Percentiles rank a stretch among this genome's conserved stretches.
These are phyloP conservation scores for Hyphopichia burtonii DNA, from an alignment of 1,139 yeast species.

Conservation along the genomic window DNA sequence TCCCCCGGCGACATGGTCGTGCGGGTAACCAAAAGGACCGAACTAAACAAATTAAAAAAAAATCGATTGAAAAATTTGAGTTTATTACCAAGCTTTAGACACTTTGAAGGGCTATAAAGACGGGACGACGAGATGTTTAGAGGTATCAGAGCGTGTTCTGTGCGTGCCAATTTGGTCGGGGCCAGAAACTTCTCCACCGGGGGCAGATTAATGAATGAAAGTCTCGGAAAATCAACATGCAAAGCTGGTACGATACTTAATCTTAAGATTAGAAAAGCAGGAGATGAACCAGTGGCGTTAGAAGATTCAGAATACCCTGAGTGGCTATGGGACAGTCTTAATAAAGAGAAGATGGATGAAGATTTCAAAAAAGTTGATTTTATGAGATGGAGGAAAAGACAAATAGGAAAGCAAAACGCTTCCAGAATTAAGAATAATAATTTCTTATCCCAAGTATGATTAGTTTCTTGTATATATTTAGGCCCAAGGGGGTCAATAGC, in stretches of 20 bases:
- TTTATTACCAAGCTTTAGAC: too few relatives aligned
- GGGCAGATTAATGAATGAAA: not conserved
- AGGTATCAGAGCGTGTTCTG: not conserved
- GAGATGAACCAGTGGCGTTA: slow-evolving; percentile 86
- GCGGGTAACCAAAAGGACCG: too few relatives aligned
- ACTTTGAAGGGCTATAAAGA: too few relatives aligned
- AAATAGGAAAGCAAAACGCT: slow-evolving; percentile 65
- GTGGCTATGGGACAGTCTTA: slow-evolving; percentile 92
- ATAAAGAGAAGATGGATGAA: slow-evolving; percentile 53
- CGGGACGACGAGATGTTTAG: not conserved
- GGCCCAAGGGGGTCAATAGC: not conserved
- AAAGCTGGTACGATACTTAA: slow-evolving; percentile 80
- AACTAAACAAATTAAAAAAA: too few relatives aligned
- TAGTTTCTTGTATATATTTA: not conserved
- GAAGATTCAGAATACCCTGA: slow-evolving; percentile 89
- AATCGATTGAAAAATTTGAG: too few relatives aligned
- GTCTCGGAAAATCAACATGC: slow-evolving; percentile 39
- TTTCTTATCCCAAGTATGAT: slow-evolving; percentile 57
- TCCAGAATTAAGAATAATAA: slow-evolving; percentile 74
- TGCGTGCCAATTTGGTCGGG: not conserved
- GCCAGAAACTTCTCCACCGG: too few relatives aligned
- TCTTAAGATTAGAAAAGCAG: slow-evolving; percentile 72
- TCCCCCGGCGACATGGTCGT: too few relatives aligned
- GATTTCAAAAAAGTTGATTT: slow-evolving; percentile 58
- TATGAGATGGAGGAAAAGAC: slow-evolving; percentile 65